Evolutionary conservation across 805 yeast species (phyloP).

Genomic region (Ogataea saltuana): DNA sequence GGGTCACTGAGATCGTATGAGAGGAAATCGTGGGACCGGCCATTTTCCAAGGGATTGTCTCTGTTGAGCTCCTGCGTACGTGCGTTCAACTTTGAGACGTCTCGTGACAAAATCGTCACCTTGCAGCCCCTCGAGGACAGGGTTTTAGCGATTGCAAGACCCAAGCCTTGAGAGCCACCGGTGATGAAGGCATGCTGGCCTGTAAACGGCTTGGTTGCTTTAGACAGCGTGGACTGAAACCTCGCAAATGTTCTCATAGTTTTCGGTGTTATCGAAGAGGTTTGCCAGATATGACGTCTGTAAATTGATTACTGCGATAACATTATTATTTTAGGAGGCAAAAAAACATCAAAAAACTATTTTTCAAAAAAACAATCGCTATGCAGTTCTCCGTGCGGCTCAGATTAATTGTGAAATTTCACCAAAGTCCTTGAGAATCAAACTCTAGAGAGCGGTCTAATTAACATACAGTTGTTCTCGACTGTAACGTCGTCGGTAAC

Average conservation of each 20-base stretch:
- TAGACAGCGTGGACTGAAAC: background rate
- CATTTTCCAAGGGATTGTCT: constrained; percentile 13
- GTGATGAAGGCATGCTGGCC: constrained; percentile 50
- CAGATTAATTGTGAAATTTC: background rate
- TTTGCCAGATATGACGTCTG: too few species aligned
- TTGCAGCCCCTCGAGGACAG: constrained; percentile 54
- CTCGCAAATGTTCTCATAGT: constrained; percentile 1
- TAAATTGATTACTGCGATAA: too few species aligned
- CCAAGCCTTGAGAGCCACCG: constrained; percentile 73
- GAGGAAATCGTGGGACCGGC: constrained; percentile 35
- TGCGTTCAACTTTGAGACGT: constrained; percentile 37
- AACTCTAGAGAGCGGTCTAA: constrained; percentile 7
- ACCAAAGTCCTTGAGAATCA: background rate
- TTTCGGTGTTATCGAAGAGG: too few species aligned
- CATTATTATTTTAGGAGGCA: background rate
- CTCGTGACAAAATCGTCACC: constrained; percentile 53
- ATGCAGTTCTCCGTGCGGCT: constrained; percentile 1
- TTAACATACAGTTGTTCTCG: constrained; percentile 52
- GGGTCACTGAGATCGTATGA: constrained; percentile 36
- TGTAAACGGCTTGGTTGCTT: constrained; percentile 4
- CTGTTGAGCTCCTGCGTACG: constrained; percentile 25
- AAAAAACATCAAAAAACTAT: background rate
- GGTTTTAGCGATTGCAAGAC: constrained; percentile 52
- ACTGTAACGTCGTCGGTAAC: constrained; percentile 57
- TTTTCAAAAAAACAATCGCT: too few species aligned